phyloP scores from a whole-genome alignment of 2,329 filamentous ascomycete species.

The Fusarium sp. region DNA sequence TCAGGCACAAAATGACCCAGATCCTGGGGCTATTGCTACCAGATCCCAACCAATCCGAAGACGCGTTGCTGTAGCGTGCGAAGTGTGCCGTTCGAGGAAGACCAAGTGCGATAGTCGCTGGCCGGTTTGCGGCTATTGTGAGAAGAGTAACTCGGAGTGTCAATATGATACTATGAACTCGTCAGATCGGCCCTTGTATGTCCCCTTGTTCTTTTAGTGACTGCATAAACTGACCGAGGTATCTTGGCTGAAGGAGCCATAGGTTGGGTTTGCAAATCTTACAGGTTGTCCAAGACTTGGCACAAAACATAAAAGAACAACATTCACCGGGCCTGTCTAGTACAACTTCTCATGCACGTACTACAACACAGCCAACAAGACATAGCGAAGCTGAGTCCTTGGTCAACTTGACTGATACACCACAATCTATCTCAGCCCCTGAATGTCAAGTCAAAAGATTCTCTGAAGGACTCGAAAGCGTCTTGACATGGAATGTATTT shows the following conservation, averaged over 20 bases:
- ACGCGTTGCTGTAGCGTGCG: neutral
- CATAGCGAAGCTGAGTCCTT: neutral
- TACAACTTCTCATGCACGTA: neutral
- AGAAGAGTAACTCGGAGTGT: neutral
- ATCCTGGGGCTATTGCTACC: neutral
- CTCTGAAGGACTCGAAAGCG: neutral
- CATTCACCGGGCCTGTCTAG: neutral
- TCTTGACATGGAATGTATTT: neutral
- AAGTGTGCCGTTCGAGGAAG: neutral
- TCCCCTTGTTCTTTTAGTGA: neutral
- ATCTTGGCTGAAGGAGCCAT: neutral
- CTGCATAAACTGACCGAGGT: neutral
- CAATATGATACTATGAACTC: neutral
- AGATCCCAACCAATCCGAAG: neutral
- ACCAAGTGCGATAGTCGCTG: neutral
- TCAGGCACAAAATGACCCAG: neutral
- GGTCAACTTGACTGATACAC: neutral
- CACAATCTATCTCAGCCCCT: neutral
- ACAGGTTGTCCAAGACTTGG: neutral
- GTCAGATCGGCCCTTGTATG: neutral
- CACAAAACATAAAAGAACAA: neutral
- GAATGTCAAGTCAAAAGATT: neutral
- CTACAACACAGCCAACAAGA: neutral
- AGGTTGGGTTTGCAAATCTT: neutral
- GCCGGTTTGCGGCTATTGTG: neutral